Evolutionary conservation across 164 flowering plant species (phyloP), one percentile per base, ranked within the genome.

Genomic region (Macadamia integrifolia): DNA sequence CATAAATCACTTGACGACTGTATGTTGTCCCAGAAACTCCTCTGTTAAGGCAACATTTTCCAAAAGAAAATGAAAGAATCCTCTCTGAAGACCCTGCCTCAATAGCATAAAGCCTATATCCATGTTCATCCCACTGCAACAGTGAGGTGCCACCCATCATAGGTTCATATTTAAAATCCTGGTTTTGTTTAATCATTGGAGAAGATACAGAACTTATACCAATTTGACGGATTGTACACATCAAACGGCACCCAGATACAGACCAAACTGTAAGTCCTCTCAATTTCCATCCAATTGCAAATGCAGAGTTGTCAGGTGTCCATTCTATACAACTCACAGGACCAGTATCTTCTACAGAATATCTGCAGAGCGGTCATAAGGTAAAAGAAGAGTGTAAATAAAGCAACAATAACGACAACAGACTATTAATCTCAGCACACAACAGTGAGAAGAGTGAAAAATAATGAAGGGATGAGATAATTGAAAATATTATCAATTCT

Each of bases 231-330:
- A 94, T 83, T 44, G 97, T 94, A 66, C 91, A 94, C 98, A 92
- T 94, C 79, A 94, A 79, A 50, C 99, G 96, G 73, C 98, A 94
- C 0, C 99, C 99, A 74, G 99, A 94, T 40, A 89, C 84, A 46
- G 99, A 92, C 99, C 99, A 94, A 69, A 94, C 98, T 31, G 96
- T 75, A 64, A 94, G 89, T 63, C 99, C 99, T 81, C 97, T 87
- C 64, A 75, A 81, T 79, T 85, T 94, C 97, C 98, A 94, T 50
- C 98, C 99, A 79, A 94, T 93, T 44, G 99, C 92, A 84, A 94
- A 94, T 77, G 98, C 98, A 79, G 97, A 86, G 80, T 88, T 82
- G 77, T 94, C 97, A 64, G 98, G 99, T 57, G 96, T 85, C 99
- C 99, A 94, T 35, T 90, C 82, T 79, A 94, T 86, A 76, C 85